These are phyloP conservation scores for Suhomyces panamericanus DNA, from an alignment of 1,139 yeast species.

Conservation along the genomic window DNA sequence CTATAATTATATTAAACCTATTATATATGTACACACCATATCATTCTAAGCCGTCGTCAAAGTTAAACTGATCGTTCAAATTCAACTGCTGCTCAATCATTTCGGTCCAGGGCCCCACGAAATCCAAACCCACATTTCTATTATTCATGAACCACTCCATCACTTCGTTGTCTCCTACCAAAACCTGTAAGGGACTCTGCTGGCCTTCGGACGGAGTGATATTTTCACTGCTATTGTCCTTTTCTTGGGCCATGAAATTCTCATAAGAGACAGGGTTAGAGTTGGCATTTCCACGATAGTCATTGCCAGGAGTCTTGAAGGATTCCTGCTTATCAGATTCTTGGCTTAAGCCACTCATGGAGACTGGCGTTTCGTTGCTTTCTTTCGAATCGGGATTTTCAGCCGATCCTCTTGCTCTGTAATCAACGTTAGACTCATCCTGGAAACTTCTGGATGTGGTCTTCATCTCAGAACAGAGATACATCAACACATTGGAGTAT, in stretches of 20 bases:
- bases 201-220: constrained; percentile 9
- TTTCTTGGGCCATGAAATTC: constrained; percentile 3
- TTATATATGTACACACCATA: background rate
- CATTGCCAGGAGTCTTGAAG: background rate
- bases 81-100: constrained; percentile 67
- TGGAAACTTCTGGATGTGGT: constrained; percentile 28
- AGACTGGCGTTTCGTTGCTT: background rate
- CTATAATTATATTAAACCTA: background rate
- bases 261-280: background rate
- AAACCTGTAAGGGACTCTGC: constrained; percentile 9
- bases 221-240: constrained; percentile 6
- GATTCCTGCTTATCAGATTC: background rate
- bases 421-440: constrained; percentile 15
- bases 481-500: constrained; percentile 78
- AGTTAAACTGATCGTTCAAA: constrained; percentile 37
- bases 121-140: constrained; percentile 70
- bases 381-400: background rate
- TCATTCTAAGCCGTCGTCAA: constrained; percentile 24
- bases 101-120: constrained; percentile 88
- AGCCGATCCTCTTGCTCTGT: background rate
- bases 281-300: background rate
- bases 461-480: constrained; percentile 75
- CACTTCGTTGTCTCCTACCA: constrained; percentile 53
- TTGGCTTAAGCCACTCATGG: background rate
- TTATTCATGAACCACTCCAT: constrained; percentile 74